phyloP scores from a whole-genome alignment of 257 asterid species.

The Thymus quinquecostatus region DNA sequence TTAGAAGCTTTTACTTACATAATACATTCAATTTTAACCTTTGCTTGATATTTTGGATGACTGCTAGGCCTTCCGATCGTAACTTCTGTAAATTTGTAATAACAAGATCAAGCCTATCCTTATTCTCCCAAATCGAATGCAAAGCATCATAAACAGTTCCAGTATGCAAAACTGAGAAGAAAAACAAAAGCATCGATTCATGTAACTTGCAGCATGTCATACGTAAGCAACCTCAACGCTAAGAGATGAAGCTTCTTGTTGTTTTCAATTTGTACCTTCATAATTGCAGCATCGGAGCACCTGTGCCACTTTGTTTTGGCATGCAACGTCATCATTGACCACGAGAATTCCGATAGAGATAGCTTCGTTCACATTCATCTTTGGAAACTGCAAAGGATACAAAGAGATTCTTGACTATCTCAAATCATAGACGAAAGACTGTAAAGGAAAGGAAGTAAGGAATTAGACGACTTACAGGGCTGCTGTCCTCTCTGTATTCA shows the following conservation, averaged over 20 bases:
- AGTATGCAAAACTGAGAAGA: constrained; percentile 50
- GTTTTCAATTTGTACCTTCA: constrained; percentile 49
- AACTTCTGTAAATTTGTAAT: constrained; percentile 59
- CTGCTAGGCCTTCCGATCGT: constrained; percentile 35
- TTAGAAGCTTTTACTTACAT: constrained; percentile 46
- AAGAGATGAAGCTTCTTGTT: background rate
- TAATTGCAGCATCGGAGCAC: constrained; percentile 52
- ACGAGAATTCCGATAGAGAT: constrained; percentile 52
- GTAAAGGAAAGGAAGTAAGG: background rate
- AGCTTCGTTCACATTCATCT: constrained; percentile 36
- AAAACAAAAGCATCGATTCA: constrained; percentile 15
- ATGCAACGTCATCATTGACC: constrained; percentile 48
- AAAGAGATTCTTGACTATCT: constrained; percentile 9
- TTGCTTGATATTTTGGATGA: constrained; percentile 39
- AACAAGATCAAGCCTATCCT: constrained; percentile 44
- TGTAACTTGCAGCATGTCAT: background rate
- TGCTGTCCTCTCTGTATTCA: background rate
- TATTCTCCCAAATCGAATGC: constrained; percentile 46
- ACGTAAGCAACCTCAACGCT: background rate
- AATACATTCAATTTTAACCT: constrained; percentile 39
- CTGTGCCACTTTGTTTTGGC: constrained; percentile 44
- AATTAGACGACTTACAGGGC: constrained; percentile 22
- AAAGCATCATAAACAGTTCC: constrained; percentile 51
- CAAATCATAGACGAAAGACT: constrained; percentile 13
- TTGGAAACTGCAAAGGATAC: constrained; percentile 15